Percentiles rank a stretch among this genome's conserved stretches.
Evolutionary conservation across 371 early-diverging fungal genomes (phyloP).

Genomic region (Blakeslea trispora): DNA sequence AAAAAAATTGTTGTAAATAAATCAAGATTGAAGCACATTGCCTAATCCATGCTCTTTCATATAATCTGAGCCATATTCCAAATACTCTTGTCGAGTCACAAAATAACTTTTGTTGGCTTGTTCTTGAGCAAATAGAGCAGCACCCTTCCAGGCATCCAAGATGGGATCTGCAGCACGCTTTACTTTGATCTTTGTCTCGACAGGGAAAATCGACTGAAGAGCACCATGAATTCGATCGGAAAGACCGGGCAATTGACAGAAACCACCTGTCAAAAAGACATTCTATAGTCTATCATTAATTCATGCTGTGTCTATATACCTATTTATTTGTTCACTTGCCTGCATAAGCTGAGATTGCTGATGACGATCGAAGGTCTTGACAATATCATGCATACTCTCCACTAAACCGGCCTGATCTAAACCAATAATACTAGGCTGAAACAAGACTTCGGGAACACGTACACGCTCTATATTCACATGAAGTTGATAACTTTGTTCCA

Average conservation of each 20-base stretch:
- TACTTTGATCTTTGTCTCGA: constrained; percentile 58
- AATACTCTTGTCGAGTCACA: constrained; percentile 72
- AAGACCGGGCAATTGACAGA: constrained; percentile 66
- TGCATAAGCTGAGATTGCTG: constrained; percentile 49
- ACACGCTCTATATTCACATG: constrained; percentile 89
- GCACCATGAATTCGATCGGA: constrained; percentile 61
- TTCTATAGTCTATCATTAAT: constrained; percentile 40
- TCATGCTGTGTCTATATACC: neutral
- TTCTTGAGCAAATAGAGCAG: constrained; percentile 59
- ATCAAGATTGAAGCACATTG: constrained; percentile 45
- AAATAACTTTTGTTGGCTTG: constrained; percentile 38
- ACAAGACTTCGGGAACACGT: constrained; percentile 84
- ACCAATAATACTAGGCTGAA: constrained; percentile 85
- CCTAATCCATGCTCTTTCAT: constrained; percentile 81
- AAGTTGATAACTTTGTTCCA: constrained; percentile 72
- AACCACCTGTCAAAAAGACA: constrained; percentile 82
- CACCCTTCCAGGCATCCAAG: constrained; percentile 87
- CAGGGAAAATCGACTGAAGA: constrained; percentile 67
- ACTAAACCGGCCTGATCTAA: constrained; percentile 86
- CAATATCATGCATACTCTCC: constrained; percentile 72
- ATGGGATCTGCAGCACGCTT: constrained; percentile 69
- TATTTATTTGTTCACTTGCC: constrained; percentile 24
- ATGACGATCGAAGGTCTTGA: constrained; percentile 58
- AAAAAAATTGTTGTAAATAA: neutral
- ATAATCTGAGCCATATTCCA: constrained; percentile 84